Percentiles rank a stretch among this genome's conserved stretches.
Evolutionary conservation across 2,329 filamentous ascomycete species (phyloP).

Genomic region (Rhynchosporium secalis): DNA sequence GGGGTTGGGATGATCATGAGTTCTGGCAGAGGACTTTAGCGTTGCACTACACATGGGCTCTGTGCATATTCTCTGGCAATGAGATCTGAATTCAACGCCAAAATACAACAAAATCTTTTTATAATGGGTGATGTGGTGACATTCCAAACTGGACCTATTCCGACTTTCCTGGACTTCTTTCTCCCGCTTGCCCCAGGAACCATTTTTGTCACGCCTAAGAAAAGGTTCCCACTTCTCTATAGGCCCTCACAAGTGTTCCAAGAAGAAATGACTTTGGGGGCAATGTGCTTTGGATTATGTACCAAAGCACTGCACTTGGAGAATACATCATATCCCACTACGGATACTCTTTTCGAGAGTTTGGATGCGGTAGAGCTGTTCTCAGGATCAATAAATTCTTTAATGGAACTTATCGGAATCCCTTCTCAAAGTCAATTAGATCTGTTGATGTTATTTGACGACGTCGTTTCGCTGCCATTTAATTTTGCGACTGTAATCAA

Average conservation of each 20-base stretch:
- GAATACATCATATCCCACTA: neutral
- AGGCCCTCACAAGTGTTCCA: slow-evolving; percentile 37
- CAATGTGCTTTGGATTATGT: slow-evolving; percentile 4
- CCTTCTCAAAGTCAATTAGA: too few species aligned
- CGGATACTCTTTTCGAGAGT: neutral
- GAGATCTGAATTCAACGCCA: slow-evolving; percentile 35
- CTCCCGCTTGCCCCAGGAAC: slow-evolving; percentile 22
- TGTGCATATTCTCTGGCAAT: slow-evolving; percentile 39
- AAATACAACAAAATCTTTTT: slow-evolving; percentile 17
- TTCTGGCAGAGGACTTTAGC: slow-evolving; percentile 35
- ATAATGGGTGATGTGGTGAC: slow-evolving; percentile 7
- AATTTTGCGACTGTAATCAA: too few species aligned
- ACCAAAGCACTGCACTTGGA: neutral
- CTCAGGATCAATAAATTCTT: neutral
- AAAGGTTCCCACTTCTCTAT: slow-evolving; percentile 33
- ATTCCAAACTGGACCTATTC: neutral
- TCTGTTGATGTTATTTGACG: too few species aligned
- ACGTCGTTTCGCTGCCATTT: too few species aligned
- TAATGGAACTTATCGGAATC: too few species aligned
- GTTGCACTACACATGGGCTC: slow-evolving; percentile 39
- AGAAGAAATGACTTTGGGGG: slow-evolving; percentile 24
- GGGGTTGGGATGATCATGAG: slow-evolving; percentile 35
- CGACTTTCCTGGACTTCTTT: neutral
- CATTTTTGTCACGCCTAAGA: slow-evolving; percentile 37
- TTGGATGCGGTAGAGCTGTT: neutral